Evolutionary conservation across 2,329 filamentous ascomycete genomes (phyloP), one percentile per base, ranked within the genome.

Genomic region (Trichoderma sp.): DNA sequence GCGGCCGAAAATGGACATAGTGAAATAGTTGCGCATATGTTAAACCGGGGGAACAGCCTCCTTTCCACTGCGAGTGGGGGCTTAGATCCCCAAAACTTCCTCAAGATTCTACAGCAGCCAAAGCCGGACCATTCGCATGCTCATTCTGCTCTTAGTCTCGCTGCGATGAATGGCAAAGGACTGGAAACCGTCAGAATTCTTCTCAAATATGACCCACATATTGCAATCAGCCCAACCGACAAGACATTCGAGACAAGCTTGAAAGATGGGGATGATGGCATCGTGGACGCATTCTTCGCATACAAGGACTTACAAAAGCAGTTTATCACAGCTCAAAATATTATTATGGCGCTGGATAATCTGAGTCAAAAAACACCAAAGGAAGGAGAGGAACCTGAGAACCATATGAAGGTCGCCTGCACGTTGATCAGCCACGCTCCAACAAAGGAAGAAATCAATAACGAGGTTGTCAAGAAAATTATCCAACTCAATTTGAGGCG

Each of bases 1-100:
- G 41, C 41, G 0, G 41, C 3, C 6, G 16, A 45, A n/a, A 0
- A n/a, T 8, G 41, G 3, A 8, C 18, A 1, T 1, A 18, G 0
- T 1, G 0, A 45, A 0, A n/a, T 45, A 45, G 8, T 45, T 9
- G 41, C 16, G 18, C 18, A 45, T 45, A 45, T 45, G 41, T 9
- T 45, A 9, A 45, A 9, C 16, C 41, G 3, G 3, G 16, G 16
- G 3, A 1, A 45, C 6, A n/a, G 41, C 41, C 18, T 45, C 16
- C 41, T 45, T 45, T 45, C 41, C 6, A 45, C 16, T 7, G 1
- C 18, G 41, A 7, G 16, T 45, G 41, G 41, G 0, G 3, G 8
- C 0, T 45, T 1, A 18, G 41, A n/a, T n/a, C 41, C 1, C 0
- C 41, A 18, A 18, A 18, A 45, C 16, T 45, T 18, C 8, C 0